Evolutionary conservation across 192 early-diverging fungal genomes (phyloP), one percentile per base, ranked within the genome.

Genomic region (Rhizophagus prolifer): DNA sequence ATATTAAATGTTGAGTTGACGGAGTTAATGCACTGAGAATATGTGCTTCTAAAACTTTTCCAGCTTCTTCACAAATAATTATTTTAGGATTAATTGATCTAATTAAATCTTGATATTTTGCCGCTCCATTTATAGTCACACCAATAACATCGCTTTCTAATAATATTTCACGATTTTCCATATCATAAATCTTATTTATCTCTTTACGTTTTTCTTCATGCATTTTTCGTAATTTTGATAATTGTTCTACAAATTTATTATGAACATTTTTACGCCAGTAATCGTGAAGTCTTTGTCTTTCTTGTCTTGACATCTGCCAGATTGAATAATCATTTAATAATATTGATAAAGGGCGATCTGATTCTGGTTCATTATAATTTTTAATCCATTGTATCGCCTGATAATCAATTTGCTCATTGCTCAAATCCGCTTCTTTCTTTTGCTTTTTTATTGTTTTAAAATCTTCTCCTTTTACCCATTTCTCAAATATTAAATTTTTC

Each of bases 11-110:
- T 46, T 89, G 85, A 0, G 87, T 82, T 7, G 83, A 83, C 0
- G 71, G 28, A 2, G 83, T 82, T 2, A 89, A 80, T 2, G 85
- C 74, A 2, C 83, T 75, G 3, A 89, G 60, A 63, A 89, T 85
- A 62, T 89, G 88, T 0, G 88, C 83, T 73, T 89, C 88, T 1
- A 89, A 65, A 13, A 89, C 84, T 73, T 89, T 85, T 21, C 85
- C 88, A 1, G 88, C 88, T 77, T 89, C 88, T 78, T 89, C 88
- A 21, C 85, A 86, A 47, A 89, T 84, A 64, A 89, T 85, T 26
- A 89, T 80, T 13, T 77, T 77, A 9, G 88, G 88, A 4, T 79
- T 78, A 47, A 89, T 77, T 1, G 76, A 74, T 13, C 72, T 60
- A 25, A 67, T 16, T 38, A 36, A 38, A 9, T 26, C 25, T 66